Base-by-base conservation (phyloP, 306 rosid species). In the Lablab purpureus region DNA sequence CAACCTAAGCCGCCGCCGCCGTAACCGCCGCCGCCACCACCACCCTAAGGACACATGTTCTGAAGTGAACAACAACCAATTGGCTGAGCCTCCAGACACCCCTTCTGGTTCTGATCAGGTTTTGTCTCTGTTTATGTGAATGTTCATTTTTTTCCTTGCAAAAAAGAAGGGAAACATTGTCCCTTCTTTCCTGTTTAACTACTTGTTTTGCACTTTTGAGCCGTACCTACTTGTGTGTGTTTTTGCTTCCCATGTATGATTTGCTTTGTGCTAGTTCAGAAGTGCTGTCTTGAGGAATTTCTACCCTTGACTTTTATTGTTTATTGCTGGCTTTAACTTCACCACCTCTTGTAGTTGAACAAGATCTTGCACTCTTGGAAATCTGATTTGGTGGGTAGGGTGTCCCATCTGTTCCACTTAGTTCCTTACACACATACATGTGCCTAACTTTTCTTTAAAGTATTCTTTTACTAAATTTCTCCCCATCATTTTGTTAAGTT, bases 71-170 rank as follows among this genome's bases (percentile, higher is more conserved):
- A 56, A 74, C 52, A 75, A 58, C 49, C 78, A 45, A 49, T 22
- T 65, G 55, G 50, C 46, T 68, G 74, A 88, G 70, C 83, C 64
- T 70, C 83, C 89, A 55, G 41, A 82, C 71, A 74, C 43, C 74
- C 56, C 76, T 23, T 62, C 69, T 78, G 68, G 78, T 23, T 62
- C 72, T 78, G 71, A 80, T 28, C 80, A 88, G 97, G 97, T 90
- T 70, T 55, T 11, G 3, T 59, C 23, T 67, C 52, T 23, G 18
- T 58, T 80, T 32, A 68, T 40, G 34, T 54, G 9, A 7, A 10
- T 47, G 15, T 15, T 40, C 28, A 50, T 49, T 49, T 49, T 49
- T 71, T 73, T 37, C n/a, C 3, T 37, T 10, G n/a, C 10, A 4
- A 75, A n/a, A 65, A 40, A 40, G 13, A 36, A 10, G 11, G 36